phyloP scores from a whole-genome alignment of 2,329 filamentous ascomycete genomes.

The Claviceps monticola region DNA sequence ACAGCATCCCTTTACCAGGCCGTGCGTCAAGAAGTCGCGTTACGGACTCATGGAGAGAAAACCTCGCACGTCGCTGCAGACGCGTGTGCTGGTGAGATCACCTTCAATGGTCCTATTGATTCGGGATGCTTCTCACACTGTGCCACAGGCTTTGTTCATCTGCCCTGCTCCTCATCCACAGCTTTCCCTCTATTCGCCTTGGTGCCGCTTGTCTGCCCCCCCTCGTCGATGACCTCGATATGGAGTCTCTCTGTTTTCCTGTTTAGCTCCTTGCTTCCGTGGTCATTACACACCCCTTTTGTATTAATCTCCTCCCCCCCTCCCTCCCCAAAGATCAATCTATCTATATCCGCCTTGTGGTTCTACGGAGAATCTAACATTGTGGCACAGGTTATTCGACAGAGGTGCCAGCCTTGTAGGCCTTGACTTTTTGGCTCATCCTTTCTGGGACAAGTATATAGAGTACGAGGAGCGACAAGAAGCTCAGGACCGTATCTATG shows the following conservation, averaged over 20 bases:
- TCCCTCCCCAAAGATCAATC: constrained; percentile 1
- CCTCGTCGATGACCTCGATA: constrained; percentile 16
- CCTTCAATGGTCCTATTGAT: constrained; percentile 42
- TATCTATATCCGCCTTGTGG: background rate
- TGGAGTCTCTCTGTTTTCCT: constrained; percentile 22
- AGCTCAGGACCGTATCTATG: constrained; percentile 70
- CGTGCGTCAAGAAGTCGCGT: constrained; percentile 21
- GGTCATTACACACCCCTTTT: constrained; percentile 29
- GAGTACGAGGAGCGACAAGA: constrained; percentile 92
- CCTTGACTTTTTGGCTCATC: constrained; percentile 84
- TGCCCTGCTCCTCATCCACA: constrained; percentile 20
- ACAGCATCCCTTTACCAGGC: constrained; percentile 25
- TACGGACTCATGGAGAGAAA: constrained; percentile 13
- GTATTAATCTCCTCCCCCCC: constrained; percentile 39
- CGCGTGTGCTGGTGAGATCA: constrained; percentile 54
- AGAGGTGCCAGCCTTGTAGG: constrained; percentile 74
- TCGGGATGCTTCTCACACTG: constrained; percentile 52
- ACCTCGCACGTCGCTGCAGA: constrained; percentile 24
- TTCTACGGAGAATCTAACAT: constrained; percentile 13
- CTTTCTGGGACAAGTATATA: constrained; percentile 98
- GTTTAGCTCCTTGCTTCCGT: constrained; percentile 37
- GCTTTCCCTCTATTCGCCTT: constrained; percentile 22
- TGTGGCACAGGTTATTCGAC: constrained; percentile 69
- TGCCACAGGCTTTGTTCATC: constrained; percentile 47
- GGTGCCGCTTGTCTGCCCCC: constrained; percentile 15